Conservation (phyloP, 768 basidiomycete genomes). For the Termitomyces sp. region DNA sequence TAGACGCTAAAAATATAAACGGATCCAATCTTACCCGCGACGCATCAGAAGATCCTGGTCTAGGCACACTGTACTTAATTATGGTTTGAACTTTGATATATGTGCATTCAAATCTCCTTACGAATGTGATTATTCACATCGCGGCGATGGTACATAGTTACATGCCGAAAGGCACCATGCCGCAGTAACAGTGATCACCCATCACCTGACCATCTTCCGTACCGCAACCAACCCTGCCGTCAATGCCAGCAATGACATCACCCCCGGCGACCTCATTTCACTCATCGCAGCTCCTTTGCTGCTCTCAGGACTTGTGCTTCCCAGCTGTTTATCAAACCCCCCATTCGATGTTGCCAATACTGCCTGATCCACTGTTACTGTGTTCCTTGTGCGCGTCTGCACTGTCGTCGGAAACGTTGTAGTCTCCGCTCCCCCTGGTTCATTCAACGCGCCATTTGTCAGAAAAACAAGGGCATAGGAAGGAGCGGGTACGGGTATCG, state of each 20-base stretch:
- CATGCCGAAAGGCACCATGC: no score
- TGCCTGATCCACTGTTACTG: constrained; percentile 45
- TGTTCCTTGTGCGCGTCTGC: constrained; percentile 42
- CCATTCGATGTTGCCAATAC: constrained; percentile 66
- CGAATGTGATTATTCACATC: no score
- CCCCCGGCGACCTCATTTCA: not conserved
- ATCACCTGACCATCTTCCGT: not conserved
- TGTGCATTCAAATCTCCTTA: no score
- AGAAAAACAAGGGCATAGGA: constrained; percentile 69
- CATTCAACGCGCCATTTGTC: constrained; percentile 28
- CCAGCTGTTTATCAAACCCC: constrained; percentile 24
- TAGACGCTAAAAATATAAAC: no score
- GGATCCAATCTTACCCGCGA: no score
- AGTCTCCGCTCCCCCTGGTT: constrained; percentile 26
- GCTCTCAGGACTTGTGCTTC: constrained; percentile 34
- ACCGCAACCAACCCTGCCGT: not conserved
- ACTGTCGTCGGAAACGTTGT: constrained; percentile 37
- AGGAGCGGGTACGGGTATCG: constrained; percentile 61
- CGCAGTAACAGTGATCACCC: not conserved
- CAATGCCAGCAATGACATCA: constrained; percentile 5
- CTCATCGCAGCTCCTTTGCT: constrained; percentile 11
- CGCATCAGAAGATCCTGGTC: no score
- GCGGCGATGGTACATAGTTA: no score
- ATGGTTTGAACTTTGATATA: no score
- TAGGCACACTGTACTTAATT: no score